A percentile compares a stretch with the other conserved stretches of the same genome.
Conservation (phyloP, 192 early-diverging fungal genomes). For the Paraglomus brasilianum region DNA sequence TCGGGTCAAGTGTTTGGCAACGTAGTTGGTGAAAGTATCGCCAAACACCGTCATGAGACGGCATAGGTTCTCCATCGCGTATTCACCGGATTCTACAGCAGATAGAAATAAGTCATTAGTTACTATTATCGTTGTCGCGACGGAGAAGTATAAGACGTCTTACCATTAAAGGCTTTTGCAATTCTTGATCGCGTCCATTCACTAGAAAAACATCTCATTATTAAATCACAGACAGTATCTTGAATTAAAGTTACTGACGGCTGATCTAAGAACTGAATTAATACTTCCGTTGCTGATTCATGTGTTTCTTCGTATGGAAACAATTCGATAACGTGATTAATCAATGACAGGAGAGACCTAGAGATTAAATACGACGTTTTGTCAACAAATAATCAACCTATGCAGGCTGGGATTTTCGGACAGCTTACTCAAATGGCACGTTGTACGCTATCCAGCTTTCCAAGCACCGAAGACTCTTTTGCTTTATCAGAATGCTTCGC, state of each 20-base stretch:
- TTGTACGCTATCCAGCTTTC: conserved; percentile 59
- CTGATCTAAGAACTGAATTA: conserved; percentile 51
- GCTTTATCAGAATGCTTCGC: conserved; percentile 36
- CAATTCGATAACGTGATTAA: conserved; percentile 43
- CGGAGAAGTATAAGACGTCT: no score
- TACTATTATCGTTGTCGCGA: no score
- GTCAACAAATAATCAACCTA: no score
- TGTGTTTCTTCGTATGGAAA: conserved; percentile 43
- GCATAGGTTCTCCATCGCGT: conserved; percentile 42
- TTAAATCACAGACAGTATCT: conserved; percentile 42
- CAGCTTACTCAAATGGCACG: conserved; percentile 50
- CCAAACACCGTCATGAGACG: conserved; percentile 55
- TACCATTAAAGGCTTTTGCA: conserved; percentile 44
- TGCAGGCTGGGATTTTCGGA: no score
- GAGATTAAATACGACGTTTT: background rate
- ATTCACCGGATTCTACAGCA: conserved; percentile 49
- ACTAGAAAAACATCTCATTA: conserved; percentile 50
- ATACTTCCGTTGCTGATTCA: conserved; percentile 52
- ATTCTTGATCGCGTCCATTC: conserved; percentile 46
- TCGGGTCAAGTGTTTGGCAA: conserved; percentile 43
- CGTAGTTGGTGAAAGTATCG: conserved; percentile 56
- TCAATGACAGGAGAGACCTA: conserved; percentile 43
- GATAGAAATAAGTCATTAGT: no score
- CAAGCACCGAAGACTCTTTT: conserved; percentile 50
- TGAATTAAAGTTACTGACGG: conserved; percentile 38